Evolutionary conservation across 768 basidiomycete species (phyloP).

Genomic region (Leccinum boreale): DNA sequence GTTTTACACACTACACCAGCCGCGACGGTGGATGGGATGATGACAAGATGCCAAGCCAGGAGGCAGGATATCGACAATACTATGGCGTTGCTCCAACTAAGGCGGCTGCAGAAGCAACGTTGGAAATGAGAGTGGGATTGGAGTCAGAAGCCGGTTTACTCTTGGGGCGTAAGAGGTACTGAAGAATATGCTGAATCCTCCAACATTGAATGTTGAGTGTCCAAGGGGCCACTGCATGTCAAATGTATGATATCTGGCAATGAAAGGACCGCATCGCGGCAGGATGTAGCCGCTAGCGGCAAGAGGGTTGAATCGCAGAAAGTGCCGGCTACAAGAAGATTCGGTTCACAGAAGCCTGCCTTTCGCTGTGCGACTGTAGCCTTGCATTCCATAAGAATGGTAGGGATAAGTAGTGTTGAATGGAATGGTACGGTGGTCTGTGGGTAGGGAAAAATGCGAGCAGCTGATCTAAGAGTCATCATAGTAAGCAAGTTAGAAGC

Average conservation of each 20-base stretch:
- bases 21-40: slow-evolving; percentile 20
- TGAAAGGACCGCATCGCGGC: not conserved
- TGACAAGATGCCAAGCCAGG: slow-evolving; percentile 15
- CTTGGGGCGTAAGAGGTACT: not conserved
- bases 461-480: too few relatives aligned
- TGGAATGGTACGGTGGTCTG: not conserved
- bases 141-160: not conserved
- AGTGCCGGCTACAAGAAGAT: not conserved
- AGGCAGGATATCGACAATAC: slow-evolving; percentile 20
- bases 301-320: slow-evolving; percentile 2
- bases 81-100: slow-evolving; percentile 16
- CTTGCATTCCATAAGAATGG: not conserved
- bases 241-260: not conserved
- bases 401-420: not conserved
- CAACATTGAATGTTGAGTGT: slow-evolving; percentile 10
- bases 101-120: slow-evolving; percentile 7
- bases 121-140: not conserved
- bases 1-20: slow-evolving; percentile 23
- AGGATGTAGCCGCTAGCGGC: not conserved
- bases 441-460: not conserved
- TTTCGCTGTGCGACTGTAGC: not conserved
- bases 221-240: not conserved
- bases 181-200: not conserved
- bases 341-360: not conserved
- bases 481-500: too few relatives aligned